Conservation (phyloP, 495 filamentous ascomycete species). For the Talaromyces stipitatus region DNA sequence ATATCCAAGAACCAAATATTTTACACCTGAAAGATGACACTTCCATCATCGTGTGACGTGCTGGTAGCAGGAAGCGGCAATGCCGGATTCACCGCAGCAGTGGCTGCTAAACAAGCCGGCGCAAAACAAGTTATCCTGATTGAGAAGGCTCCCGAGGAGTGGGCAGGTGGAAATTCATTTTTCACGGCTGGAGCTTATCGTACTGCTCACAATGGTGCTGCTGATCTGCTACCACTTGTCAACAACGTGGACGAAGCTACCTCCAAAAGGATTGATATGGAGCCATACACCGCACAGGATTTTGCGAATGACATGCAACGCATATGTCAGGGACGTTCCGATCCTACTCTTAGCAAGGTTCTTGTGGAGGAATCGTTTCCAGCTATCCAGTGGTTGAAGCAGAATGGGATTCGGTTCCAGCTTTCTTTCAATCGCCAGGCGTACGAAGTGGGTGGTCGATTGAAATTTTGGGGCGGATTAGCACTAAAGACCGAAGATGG, state of each 20-base stretch:
- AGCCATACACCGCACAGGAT: constrained; percentile 33
- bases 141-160: constrained; percentile 43
- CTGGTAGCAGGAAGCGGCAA: constrained; percentile 51
- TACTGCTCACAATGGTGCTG: constrained; percentile 35
- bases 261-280: constrained; percentile 34
- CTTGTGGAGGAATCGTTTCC: constrained; percentile 40
- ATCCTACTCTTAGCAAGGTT: constrained; percentile 30
- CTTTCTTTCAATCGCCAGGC: constrained; percentile 57
- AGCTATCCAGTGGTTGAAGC: constrained; percentile 46
- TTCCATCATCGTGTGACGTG: constrained; percentile 32
- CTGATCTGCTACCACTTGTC: constrained; percentile 39
- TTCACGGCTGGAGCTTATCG: constrained; percentile 54
- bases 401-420: constrained; percentile 45
- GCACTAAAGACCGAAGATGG: constrained; percentile 47
- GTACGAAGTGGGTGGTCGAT: constrained; percentile 44
- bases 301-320: constrained; percentile 43
- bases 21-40: constrained; percentile 6
- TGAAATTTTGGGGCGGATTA: constrained; percentile 57
- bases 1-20: no score
- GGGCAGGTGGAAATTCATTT: constrained; percentile 51
- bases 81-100: constrained; percentile 50
- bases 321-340: constrained; percentile 38
- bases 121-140: constrained; percentile 35
- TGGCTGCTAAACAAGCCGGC: constrained; percentile 34
- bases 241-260: constrained; percentile 33